Evolutionary conservation across 1,284 basidiomycete species (phyloP).

Genomic region (Hymenochaete sp.): DNA sequence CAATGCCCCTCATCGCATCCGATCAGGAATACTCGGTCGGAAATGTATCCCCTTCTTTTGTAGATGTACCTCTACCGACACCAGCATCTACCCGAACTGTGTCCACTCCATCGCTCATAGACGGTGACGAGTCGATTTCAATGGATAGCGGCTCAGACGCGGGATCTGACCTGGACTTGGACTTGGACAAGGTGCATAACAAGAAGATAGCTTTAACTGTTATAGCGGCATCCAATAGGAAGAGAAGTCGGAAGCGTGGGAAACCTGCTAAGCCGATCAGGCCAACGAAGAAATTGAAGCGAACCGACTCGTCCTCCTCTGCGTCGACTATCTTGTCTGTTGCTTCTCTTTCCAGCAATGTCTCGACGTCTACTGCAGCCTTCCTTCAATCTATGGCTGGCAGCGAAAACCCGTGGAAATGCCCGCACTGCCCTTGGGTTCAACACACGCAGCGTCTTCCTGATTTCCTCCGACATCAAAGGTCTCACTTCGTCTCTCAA

Average conservation of each 20-base stretch:
- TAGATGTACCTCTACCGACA: constrained; percentile 11
- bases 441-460: constrained; percentile 18
- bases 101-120: constrained; percentile 15
- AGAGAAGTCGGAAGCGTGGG: constrained; percentile 14
- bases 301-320: constrained; percentile 11
- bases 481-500: constrained; percentile 18
- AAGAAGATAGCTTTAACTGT: background rate
- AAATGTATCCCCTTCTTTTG: background rate
- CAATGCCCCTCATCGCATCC: background rate
- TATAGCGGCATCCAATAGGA: background rate
- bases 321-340: constrained; percentile 14
- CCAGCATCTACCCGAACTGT: constrained; percentile 11
- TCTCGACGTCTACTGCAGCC: constrained; percentile 6
- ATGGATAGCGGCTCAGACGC: constrained; percentile 5
- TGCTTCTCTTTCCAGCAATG: constrained; percentile 6
- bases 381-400: constrained; percentile 7
- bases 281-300: constrained; percentile 10
- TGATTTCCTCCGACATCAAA: constrained; percentile 18
- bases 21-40: constrained; percentile 1
- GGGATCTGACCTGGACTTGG: constrained; percentile 10
- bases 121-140: too few relatives aligned
- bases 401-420: constrained; percentile 18
- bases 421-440: constrained; percentile 18
- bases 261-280: constrained; percentile 1
- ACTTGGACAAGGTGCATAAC: background rate